Conservation (phyloP, 805 yeast species). For the Jamesozyma rosinii region DNA sequence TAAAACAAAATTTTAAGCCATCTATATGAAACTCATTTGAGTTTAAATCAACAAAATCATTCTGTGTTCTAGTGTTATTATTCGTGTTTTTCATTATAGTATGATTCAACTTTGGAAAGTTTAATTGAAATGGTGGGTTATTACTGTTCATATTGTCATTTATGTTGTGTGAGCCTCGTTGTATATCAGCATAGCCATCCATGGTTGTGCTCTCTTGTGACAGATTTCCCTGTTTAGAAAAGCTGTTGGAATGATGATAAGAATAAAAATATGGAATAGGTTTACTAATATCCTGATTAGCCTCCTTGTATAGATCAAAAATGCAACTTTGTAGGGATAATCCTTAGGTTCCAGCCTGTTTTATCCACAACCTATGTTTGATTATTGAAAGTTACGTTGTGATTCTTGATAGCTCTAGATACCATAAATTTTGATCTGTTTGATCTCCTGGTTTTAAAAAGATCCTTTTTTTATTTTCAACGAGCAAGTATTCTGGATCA, state of each 20-base stretch:
- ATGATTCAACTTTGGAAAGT: neutral
- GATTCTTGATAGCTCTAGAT: neutral
- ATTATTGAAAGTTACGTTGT: too few species aligned
- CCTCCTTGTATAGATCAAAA: too few species aligned
- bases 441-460: too few species aligned
- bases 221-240: too few species aligned
- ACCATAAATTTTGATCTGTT: neutral
- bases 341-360: neutral
- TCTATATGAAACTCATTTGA: slow-evolving; percentile 9
- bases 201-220: neutral
- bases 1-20: slow-evolving; percentile 6
- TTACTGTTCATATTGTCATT: neutral
- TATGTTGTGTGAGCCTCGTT: neutral
- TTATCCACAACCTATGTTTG: too few species aligned
- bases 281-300: too few species aligned
- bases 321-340: neutral
- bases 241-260: too few species aligned
- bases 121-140: neutral
- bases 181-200: neutral
- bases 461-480: too few species aligned
- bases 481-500: too few species aligned
- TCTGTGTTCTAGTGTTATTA: neutral
- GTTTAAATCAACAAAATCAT: slow-evolving; percentile 4
- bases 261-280: too few species aligned
- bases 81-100: neutral